Evolutionary conservation across 2,329 filamentous ascomycete species (phyloP).

Genomic region (Cladosporium sp.): DNA sequence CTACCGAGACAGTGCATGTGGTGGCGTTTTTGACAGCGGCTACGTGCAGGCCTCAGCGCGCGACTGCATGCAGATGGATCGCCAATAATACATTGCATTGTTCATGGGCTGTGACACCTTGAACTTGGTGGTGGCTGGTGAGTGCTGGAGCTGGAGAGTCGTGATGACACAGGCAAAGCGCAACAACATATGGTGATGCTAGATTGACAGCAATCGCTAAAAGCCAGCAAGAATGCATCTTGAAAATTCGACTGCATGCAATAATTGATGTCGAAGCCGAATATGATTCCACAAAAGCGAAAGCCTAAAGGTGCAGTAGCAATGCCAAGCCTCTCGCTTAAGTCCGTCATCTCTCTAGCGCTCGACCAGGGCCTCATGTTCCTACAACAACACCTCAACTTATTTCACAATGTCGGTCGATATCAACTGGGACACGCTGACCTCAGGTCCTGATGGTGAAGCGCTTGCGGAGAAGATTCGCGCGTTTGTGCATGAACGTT

Average conservation of each 20-base stretch:
- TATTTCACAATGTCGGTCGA: constrained; percentile 82
- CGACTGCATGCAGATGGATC: neutral
- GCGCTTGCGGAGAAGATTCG: constrained; percentile 84
- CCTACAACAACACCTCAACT: constrained; percentile 5
- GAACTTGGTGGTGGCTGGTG: neutral
- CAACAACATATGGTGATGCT: neutral
- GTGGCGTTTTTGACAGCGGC: constrained; percentile 2
- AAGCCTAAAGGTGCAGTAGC: neutral
- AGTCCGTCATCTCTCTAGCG: constrained; percentile 1
- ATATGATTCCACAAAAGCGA: neutral
- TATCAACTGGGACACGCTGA: constrained; percentile 93
- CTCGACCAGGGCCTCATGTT: neutral
- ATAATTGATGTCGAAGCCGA: neutral
- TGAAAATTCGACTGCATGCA: neutral
- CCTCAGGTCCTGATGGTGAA: constrained; percentile 81
- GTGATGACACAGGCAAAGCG: neutral
- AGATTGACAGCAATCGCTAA: neutral
- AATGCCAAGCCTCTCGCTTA: neutral
- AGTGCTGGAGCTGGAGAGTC: no score
- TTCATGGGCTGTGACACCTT: neutral
- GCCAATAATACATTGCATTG: neutral
- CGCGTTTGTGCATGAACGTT: constrained; percentile 91
- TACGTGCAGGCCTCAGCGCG: neutral
- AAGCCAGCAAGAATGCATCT: neutral
- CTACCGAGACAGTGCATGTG: neutral